phyloP scores from a whole-genome alignment of 768 basidiomycete genomes.

The Trametes elegans region DNA sequence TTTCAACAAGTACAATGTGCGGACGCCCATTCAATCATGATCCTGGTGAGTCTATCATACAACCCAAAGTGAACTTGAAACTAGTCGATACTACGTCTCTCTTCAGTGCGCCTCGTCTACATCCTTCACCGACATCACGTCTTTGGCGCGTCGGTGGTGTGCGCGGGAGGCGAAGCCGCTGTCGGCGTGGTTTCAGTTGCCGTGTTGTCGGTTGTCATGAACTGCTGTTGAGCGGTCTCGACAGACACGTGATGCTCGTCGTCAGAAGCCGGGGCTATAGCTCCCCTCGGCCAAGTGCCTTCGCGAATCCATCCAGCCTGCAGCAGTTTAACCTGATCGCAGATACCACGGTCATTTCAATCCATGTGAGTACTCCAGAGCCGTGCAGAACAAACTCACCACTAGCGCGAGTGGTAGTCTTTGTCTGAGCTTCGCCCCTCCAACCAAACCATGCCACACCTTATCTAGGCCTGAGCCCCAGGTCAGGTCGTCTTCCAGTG shows the following conservation, averaged over 20 bases:
- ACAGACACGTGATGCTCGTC: constrained; percentile 35
- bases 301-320: constrained; percentile 76
- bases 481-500: constrained; percentile 46
- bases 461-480: constrained; percentile 59
- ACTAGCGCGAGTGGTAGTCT: constrained; percentile 62
- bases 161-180: not conserved
- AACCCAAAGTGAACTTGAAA: not conserved
- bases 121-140: not conserved
- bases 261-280: constrained; percentile 61
- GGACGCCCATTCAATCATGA: not conserved
- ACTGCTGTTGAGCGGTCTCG: not conserved
- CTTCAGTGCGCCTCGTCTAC: not conserved
- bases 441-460: constrained; percentile 61
- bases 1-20: not conserved
- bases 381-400: constrained; percentile 41
- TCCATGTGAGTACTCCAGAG: not conserved
- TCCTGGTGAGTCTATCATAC: constrained; percentile 10
- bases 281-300: constrained; percentile 69
- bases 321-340: constrained; percentile 63
- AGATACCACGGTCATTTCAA: not conserved
- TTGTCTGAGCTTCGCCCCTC: constrained; percentile 57
- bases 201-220: not conserved
- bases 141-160: not conserved
- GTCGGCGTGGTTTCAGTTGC: not conserved
- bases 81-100: not conserved